Evolutionary conservation across 192 early-diverging fungal genomes (phyloP).

Genomic region (Coemansia sp.): DNA sequence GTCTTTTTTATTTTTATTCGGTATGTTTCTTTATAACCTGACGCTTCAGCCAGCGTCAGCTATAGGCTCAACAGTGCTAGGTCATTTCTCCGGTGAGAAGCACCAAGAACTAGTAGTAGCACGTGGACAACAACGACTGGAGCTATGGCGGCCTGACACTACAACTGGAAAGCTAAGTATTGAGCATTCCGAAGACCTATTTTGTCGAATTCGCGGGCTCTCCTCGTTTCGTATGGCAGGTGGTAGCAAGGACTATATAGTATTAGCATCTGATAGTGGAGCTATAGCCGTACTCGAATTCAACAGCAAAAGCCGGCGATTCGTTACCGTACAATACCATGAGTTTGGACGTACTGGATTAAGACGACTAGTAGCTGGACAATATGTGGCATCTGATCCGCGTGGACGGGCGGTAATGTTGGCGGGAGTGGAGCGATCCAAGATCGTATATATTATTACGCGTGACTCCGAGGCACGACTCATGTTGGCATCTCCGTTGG

Average conservation of each 20-base stretch:
- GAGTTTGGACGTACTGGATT: constrained; percentile 93
- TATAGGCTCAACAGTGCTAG: constrained; percentile 78
- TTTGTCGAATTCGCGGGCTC: constrained; percentile 85
- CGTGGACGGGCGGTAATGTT: constrained; percentile 97
- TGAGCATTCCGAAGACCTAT: constrained; percentile 73
- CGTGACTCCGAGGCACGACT: constrained; percentile 82
- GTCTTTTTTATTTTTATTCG: too few relatives aligned
- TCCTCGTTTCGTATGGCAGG: constrained; percentile 89
- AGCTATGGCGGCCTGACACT: constrained; percentile 79
- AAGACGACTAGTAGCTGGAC: constrained; percentile 88
- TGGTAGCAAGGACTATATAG: constrained; percentile 88
- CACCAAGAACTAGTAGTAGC: constrained; percentile 85
- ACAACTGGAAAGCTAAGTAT: constrained; percentile 78
- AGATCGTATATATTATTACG: constrained; percentile 96
- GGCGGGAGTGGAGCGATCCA: constrained; percentile 90
- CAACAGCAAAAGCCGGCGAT: constrained; percentile 69
- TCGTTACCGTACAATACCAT: constrained; percentile 86
- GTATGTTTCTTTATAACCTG: constrained; percentile 79
- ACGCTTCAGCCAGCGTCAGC: constrained; percentile 82
- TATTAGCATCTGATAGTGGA: constrained; percentile 90
- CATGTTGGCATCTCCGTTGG: constrained; percentile 93
- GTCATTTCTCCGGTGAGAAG: constrained; percentile 92
- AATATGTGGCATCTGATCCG: constrained; percentile 95
- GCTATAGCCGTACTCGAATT: constrained; percentile 90
- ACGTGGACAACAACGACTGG: constrained; percentile 68